Base-by-base conservation (phyloP, 2,329 filamentous ascomycete genomes). In the Sporothrix protearum region DNA sequence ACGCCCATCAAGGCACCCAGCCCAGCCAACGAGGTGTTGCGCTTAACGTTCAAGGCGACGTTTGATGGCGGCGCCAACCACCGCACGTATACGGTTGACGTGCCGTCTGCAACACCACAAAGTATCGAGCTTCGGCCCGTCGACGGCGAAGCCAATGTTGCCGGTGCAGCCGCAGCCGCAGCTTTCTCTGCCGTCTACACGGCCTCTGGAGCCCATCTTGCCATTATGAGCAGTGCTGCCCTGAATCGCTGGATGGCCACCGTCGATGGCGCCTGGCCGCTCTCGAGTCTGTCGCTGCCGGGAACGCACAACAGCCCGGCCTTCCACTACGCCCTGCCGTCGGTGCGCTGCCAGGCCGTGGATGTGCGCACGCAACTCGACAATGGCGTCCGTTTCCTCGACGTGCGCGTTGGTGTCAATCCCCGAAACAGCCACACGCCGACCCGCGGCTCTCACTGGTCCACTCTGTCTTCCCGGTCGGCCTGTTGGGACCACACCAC, bases 301-400 rank as follows among this genome's bases (percentile, higher is more conserved):
- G 96, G 96, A 74, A 97, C 96, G 0, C 96, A 99, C 84, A 98
- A 99, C 82, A 93, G 92, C 22, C 93, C 96, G 7, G 96, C 94
- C 10, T 91, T 88, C 82, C 86, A 96, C 83, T 86, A 88, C 66
- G 94, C 96, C 14, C 86, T 97, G 5, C 96, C 96, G 0, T 97
- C 93, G 0, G 96, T 98, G 33, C 91, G 96, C 51, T 98, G 96
- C 81, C 96, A 99, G 82, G 90, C 92, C 45, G 93, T 94, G 22
- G 85, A 88, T 73, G 86, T 96, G 5, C 84, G 85, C 66, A 88
- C 91, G 69, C 96, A 99, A 81, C 88, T 99, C 36, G 85, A 89
- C 71, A 95, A 97, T 79, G 96, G 96, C 36, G 91, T 98, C 61
- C 93, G 96, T 68, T 98, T 97, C 84, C 89, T 99, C 75, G 96